A percentile compares a stretch with the other conserved stretches of the same genome.
These are phyloP conservation scores for Suillus lakei DNA, from an alignment of 768 basidiomycete genomes.

Conservation along the genomic window DNA sequence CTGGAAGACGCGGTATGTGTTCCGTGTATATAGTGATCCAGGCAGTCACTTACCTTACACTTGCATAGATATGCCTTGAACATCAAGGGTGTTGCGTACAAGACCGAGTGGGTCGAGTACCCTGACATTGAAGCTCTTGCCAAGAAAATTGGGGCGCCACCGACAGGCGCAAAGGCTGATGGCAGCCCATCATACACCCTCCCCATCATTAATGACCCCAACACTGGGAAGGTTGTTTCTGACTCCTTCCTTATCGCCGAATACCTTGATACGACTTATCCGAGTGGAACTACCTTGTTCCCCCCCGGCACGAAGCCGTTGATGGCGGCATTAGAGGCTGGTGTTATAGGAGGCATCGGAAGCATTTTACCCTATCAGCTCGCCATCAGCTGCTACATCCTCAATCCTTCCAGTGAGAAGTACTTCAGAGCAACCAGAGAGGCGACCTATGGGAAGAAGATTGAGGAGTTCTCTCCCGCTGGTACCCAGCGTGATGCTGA, in stretches of 20 bases:
- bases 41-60: conserved; percentile 5
- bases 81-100: conserved; percentile 45
- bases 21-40: not conserved
- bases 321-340: conserved; percentile 42
- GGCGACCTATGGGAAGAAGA: conserved; percentile 32
- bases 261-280: conserved; percentile 51
- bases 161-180: conserved; percentile 36
- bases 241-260: conserved; percentile 49
- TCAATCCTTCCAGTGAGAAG: conserved; percentile 33
- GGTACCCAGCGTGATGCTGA: conserved; percentile 29
- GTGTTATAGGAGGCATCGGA: conserved; percentile 17
- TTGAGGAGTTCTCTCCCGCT: conserved; percentile 41
- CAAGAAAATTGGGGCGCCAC: conserved; percentile 35
- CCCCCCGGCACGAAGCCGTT: conserved; percentile 44
- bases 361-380: conserved; percentile 21
- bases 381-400: conserved; percentile 10
- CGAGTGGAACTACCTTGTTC: conserved; percentile 43
- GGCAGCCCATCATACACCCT: conserved; percentile 42
- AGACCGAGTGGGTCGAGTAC: conserved; percentile 49
- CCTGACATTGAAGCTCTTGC: conserved; percentile 43
- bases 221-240: conserved; percentile 36
- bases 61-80: conserved; percentile 41
- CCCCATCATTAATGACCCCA: conserved; percentile 47
- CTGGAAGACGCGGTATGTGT: conserved; percentile 47
- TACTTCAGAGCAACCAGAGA: conserved; percentile 43